Evolutionary conservation across 495 filamentous ascomycete species (phyloP), one percentile per base, ranked within the genome.

Genomic region (Staphylotrichum tortipilum): DNA sequence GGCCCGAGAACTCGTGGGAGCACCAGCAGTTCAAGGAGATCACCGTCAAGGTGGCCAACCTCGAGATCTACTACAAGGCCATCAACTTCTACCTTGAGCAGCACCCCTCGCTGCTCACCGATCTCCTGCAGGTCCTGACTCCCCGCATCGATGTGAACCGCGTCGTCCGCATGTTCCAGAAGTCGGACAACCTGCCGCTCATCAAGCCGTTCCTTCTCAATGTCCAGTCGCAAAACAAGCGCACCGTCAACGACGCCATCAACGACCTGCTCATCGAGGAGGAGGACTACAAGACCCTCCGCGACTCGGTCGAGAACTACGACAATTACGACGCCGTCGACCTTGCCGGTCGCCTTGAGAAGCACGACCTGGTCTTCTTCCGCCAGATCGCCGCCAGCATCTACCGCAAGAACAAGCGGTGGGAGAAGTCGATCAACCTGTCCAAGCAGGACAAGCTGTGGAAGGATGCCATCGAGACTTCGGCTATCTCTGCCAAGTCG

Each of bases 11-110:
- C 70, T 87, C 94, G 3, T 99, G 94, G 94, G 94, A 99, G 68
- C 94, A 99, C 72, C 92, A 97, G 69, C 94, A 91, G 24, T 97
- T 99, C 83, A 97, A 97, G 80, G 94, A 97, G 67, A 96, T 95
- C 53, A 78, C 95, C 49, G 83, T 95, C 72, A 97, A 97, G 80
- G 91, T 95, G 53, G 88, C 92, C 58, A 99, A 99, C 71, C 68
- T 97, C 61, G 94, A 99, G 69, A 97, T 99, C 65, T 97, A 95
- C 72, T 99, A 99, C 76, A 87, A 90, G 28, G 86, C 89, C 23
- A 78, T 99, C 56, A 95, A 90, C 77, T 97, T 96, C 75, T 99
- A 99, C 71, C 79, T 96, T 31, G 86, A 96, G 69, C 88, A 97
- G 65, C 94, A 97, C 66, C 94, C 94, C 35, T 82, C 89, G 14